phyloP scores from a whole-genome alignment of 345 rosid species.

The Eucalyptus cloeziana region DNA sequence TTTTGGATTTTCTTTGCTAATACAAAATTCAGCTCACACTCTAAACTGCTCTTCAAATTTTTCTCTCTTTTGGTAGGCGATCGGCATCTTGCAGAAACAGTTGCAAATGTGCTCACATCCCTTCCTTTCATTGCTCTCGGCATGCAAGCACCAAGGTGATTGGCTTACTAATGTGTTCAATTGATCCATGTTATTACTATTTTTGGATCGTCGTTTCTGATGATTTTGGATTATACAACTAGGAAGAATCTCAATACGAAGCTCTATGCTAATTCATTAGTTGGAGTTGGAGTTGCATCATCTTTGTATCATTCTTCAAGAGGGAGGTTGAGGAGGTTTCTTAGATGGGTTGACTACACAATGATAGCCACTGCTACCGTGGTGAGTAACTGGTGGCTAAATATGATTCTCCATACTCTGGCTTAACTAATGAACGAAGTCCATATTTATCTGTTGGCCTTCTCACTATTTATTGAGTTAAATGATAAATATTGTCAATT shows the following conservation, averaged over 20 bases:
- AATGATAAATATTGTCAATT: background rate
- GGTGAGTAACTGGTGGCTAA: conserved; percentile 18
- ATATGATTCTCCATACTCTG: background rate
- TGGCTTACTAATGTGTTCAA: background rate
- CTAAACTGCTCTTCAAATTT: background rate
- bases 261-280: conserved; percentile 83
- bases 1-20: background rate
- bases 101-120: conserved; percentile 81
- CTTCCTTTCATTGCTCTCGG: conserved; percentile 88
- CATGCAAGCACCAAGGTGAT: conserved; percentile 82
- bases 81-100: conserved; percentile 43
- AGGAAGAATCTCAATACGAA: conserved; percentile 67
- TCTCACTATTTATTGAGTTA: background rate
- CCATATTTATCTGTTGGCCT: background rate
- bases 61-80: conserved; percentile 39
- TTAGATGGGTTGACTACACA: conserved; percentile 90
- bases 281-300: conserved; percentile 92
- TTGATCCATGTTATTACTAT: background rate
- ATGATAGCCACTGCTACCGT: conserved; percentile 86
- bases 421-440: background rate
- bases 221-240: background rate
- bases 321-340: conserved; percentile 62
- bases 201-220: background rate
- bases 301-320: conserved; percentile 82
- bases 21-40: background rate